Conservation (phyloP, 305 asterid genomes). For the Fraxinus xanthoxyloides region DNA sequence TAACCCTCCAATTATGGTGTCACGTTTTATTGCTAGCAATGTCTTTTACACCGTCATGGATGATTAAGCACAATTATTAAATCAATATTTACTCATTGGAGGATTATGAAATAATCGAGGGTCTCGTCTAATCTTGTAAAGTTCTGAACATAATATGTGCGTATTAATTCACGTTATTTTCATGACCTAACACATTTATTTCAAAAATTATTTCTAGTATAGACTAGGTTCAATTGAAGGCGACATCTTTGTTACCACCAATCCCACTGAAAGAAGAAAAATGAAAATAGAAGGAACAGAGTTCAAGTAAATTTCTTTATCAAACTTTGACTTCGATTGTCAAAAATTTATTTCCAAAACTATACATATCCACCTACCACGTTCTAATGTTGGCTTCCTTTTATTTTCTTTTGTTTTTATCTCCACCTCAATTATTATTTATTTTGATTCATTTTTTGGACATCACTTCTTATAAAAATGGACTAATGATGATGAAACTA, state of each 20-base stretch:
- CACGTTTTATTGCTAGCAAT: neutral
- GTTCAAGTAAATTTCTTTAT: neutral
- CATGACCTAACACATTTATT: neutral
- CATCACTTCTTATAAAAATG: neutral
- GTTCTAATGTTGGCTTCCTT: neutral
- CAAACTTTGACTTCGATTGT: neutral
- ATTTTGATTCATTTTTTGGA: neutral
- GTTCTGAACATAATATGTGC: too few relatives aligned
- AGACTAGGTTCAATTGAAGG: neutral
- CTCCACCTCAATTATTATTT: neutral
- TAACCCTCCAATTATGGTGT: neutral
- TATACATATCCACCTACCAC: neutral
- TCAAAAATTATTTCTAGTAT: neutral
- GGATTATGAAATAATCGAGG: neutral
- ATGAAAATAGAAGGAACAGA: neutral
- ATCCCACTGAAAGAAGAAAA: neutral
- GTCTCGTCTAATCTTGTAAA: too few relatives aligned
- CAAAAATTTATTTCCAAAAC: neutral
- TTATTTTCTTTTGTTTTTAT: neutral
- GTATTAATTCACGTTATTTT: neutral
- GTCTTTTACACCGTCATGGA: too few relatives aligned
- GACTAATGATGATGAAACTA: neutral
- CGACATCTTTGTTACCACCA: neutral
- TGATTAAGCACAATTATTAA: too few relatives aligned
- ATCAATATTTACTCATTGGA: too few relatives aligned